Conservation (phyloP, 768 basidiomycete genomes). For the Serendipita indica region DNA sequence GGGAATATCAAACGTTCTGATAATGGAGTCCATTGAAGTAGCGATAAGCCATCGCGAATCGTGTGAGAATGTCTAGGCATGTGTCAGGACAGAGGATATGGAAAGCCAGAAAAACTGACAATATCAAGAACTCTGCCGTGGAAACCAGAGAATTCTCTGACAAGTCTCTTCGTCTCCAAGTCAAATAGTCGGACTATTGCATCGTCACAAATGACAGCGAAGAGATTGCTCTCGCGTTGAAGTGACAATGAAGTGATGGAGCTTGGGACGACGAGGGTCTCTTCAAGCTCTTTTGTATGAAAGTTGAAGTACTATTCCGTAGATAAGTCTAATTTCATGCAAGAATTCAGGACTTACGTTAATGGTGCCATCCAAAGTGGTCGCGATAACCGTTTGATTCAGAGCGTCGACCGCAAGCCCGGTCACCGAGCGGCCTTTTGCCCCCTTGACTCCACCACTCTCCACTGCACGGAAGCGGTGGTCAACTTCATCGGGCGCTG, state of each 20-base stretch:
- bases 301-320: slow-evolving; percentile 83
- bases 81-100: background rate
- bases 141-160: slow-evolving; percentile 79
- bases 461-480: slow-evolving; percentile 28
- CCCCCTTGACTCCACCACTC: slow-evolving; percentile 22
- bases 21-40: slow-evolving; percentile 77
- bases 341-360: slow-evolving; percentile 44
- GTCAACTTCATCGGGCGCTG: slow-evolving; percentile 40
- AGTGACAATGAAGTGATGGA: slow-evolving; percentile 54
- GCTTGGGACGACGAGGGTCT: slow-evolving; percentile 53
- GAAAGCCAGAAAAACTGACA: slow-evolving; percentile 31
- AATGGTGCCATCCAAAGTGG: slow-evolving; percentile 76
- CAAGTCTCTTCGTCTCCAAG: slow-evolving; percentile 74
- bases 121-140: slow-evolving; percentile 77
- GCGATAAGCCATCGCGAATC: slow-evolving; percentile 89
- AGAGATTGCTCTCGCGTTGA: slow-evolving; percentile 71
- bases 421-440: slow-evolving; percentile 43
- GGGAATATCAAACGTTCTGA: slow-evolving; percentile 92
- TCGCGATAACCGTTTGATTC: slow-evolving; percentile 66
- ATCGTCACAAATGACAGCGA: slow-evolving; percentile 79
- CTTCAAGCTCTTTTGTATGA: slow-evolving; percentile 61
- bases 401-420: slow-evolving; percentile 77
- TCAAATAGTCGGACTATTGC: slow-evolving; percentile 73
- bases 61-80: slow-evolving; percentile 69
- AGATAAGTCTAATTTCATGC: background rate